Base-by-base conservation (phyloP, 2,329 filamentous ascomycete species). In the Cercospora beticola region DNA sequence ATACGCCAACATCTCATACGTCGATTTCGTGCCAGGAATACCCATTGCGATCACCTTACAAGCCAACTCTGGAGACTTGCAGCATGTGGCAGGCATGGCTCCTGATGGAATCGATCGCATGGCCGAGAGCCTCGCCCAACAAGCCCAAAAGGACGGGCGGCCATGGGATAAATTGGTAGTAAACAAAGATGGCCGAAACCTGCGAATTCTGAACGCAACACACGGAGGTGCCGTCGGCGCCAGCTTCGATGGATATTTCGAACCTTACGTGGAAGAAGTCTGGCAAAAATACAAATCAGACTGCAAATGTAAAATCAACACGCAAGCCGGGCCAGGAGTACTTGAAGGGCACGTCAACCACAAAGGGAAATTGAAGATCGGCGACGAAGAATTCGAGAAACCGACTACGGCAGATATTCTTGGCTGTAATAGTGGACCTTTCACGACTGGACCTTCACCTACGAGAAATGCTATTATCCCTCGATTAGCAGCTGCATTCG, bases 401-500 rank as follows among this genome's bases (percentile, higher is more conserved):
- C 90, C 90, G 0, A 84, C 80, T 4, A 88, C 87, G 0, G 81
- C 81, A 10, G 90, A 92, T 77, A 89, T 93, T 68, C 86, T 92
- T 71, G 86, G 86, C 31, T 92, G 89, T 79, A 90, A 87, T 75
- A 87, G 84, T 7, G 89, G 89, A 0, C 88, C 88, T 0, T 90
- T 91, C 74, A 82, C 83, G 67, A 76, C 82, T 46, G 76, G 86
- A 62, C 72, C 78, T 0, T 80, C 80, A 12, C 74, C 76, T 2
- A 80, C 78, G n/a, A 78, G 83, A 31, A 84, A 84, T 68, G 90
- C 90, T 46, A 86, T 94, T 66, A 89, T 89, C 3, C 90, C 92
- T 0, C 86, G 92, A n/a, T 81, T 96, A 9, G 87, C 90, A 0
- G 92, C 92, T 1, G 91, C 90, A 0, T 87, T 95, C 72, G 92